Base-by-base conservation (phyloP, 495 filamentous ascomycete species). In the Neurospora tetraspora region DNA sequence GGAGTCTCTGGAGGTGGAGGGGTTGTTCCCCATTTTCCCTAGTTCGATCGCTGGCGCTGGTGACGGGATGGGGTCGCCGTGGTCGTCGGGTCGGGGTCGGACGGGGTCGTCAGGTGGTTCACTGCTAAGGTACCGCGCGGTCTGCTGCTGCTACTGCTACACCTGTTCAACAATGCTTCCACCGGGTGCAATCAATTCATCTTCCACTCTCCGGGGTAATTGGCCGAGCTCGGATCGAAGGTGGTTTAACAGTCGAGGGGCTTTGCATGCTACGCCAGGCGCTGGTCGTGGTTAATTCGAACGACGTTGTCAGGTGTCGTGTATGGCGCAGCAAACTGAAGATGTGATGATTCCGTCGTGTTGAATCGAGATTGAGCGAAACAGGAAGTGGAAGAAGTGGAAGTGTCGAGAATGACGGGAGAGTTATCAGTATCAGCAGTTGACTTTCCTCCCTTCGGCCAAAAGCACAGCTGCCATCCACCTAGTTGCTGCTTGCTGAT, bases 11-110 rank as follows among this genome's bases (percentile, higher is more conserved):
- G 74, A 75, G 12, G 80, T 79, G 70, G 80, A 82, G 42, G 79
- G 79, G 74, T 70, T 82, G 77, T 82, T 82, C 74, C 80, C 80
- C 80, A 82, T 82, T 74, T 76, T 77, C 68, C 53, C 53, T 65
- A 65, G 53, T 34, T 65, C 53, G 53, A 65, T 65, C 53, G 53
- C 53, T 65, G 53, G 53, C 53, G 53, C 31, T 65, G 53, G 27
- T 65, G 53, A 65, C 53, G 27, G 53, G 27, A 65, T 65, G 53
- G 53, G 53, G 23, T 65, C 27, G 53, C 53, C 31, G 53, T 36
- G 23, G 27, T 65, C 27, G 47, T 59, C 53, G 53, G 53, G 27
- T 65, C 31, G 53, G 47, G 47, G 53, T 61, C 27, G 53, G 31
- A 65, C 53, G 27, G 53, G 53, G 53, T 65, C 53, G 53, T 61